Base-by-base conservation (phyloP, 2,329 filamentous ascomycete genomes). In the Ophiobolus disseminans region DNA sequence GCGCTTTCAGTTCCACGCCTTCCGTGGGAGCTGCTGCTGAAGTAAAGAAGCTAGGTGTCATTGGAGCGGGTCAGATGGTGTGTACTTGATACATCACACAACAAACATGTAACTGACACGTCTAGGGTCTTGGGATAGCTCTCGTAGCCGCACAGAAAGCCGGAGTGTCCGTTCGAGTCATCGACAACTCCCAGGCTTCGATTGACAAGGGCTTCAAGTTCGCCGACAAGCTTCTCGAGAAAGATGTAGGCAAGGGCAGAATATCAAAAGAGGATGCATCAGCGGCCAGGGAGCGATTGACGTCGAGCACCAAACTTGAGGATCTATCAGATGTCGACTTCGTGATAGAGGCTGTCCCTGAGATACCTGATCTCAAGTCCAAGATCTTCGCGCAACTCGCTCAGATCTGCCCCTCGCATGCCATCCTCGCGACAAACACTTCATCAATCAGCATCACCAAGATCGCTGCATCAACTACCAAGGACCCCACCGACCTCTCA, bases 401-500 rank as follows among this genome's bases (percentile, higher is more conserved):
- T 5, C 78, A 89, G 63, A 86, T 96, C 60, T 92, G 89, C 60
- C 87, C 91, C 9, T 79, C 86, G 42, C 91, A 97, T 69, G 86
- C 94, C 50, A 90, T 99, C 63, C 84, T 99, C 26, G 93, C 94
- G 4, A 99, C 94, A 55, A 99, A 99, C 79, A 99, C 94, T 5
- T 96, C 91, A n/a, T 96, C 91, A 53, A 99, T 99, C 71, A 93
- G 90, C 52, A 97, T 99, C 73, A 99, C 94, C 34, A 89, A 88
- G 69, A 97, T 99, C 65, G 94, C 94, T 16, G 92, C 94, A 3
- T 85, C 92, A 8, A 93, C 93, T 1, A 88, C 86, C 20, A 80
- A 80, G 46, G 85, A 96, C 68, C 88, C 91, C 1, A 93, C 79
- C 14, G 89, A 96, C 66, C 86, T 90, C 19, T 87, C 86, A 34